Percentiles rank a stretch among this genome's conserved stretches.
Evolutionary conservation across 2,329 filamentous ascomycete genomes (phyloP).

Genomic region (Phyllosticta capitalensis): DNA sequence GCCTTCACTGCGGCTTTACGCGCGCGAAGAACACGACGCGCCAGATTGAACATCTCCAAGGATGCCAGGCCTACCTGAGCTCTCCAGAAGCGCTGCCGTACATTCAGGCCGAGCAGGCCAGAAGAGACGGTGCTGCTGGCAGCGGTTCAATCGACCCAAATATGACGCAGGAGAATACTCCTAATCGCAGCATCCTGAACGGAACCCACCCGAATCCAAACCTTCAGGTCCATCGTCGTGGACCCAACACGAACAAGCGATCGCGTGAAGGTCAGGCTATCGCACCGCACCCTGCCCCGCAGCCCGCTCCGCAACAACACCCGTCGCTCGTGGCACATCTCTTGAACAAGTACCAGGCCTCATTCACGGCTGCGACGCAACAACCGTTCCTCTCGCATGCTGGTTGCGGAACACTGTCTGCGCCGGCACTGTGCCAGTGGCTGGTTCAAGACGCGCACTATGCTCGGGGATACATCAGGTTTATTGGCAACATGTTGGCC

Average conservation of each 20-base stretch:
- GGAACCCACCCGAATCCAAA: constrained; percentile 41
- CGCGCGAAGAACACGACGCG: constrained; percentile 43
- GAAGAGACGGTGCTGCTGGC: not conserved
- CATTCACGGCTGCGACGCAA: constrained; percentile 51
- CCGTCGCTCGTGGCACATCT: constrained; percentile 50
- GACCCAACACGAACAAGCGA: constrained; percentile 31
- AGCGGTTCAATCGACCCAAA: constrained; percentile 2
- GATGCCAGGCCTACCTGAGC: constrained; percentile 35
- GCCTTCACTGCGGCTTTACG: constrained; percentile 39
- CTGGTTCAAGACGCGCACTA: constrained; percentile 64
- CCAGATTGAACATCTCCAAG: constrained; percentile 41
- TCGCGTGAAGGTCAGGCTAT: constrained; percentile 28
- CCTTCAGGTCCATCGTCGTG: constrained; percentile 36
- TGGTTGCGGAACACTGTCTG: constrained; percentile 51
- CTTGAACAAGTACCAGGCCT: constrained; percentile 37
- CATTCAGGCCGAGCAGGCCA: constrained; percentile 12
- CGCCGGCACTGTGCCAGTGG: constrained; percentile 52
- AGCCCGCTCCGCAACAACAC: constrained; percentile 17
- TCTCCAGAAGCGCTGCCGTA: constrained; percentile 35
- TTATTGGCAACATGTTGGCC: constrained; percentile 54
- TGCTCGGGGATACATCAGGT: constrained; percentile 59
- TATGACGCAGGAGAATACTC: constrained; percentile 10
- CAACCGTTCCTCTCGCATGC: constrained; percentile 57
- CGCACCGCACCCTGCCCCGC: constrained; percentile 20
- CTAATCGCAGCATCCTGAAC: constrained; percentile 29